These are phyloP conservation scores for Ustilago hordei DNA, from an alignment of 1,284 basidiomycete genomes.

Conservation along the genomic window DNA sequence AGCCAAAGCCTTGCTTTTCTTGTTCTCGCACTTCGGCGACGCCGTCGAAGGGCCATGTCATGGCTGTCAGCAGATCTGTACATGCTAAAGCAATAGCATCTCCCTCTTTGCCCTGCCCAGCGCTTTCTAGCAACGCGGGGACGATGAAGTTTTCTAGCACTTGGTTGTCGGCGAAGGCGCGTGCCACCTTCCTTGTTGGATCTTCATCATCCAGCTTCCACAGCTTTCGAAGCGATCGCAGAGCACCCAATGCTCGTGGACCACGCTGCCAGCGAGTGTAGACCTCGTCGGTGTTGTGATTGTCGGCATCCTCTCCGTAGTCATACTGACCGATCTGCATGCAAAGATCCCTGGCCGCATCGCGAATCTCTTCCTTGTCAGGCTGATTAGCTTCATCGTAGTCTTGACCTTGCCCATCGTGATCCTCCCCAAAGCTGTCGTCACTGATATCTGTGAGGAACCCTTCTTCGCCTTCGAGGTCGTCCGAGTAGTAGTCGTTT, in stretches of 20 bases:
- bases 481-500: constrained; percentile 54
- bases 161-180: constrained; percentile 63
- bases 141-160: constrained; percentile 66
- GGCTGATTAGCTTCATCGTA: constrained; percentile 41
- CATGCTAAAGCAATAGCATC: constrained; percentile 66
- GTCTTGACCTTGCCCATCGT: constrained; percentile 7
- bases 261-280: constrained; percentile 65
- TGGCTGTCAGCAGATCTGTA: constrained; percentile 66
- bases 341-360: constrained; percentile 60
- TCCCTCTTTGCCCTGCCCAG: constrained; percentile 52
- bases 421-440: constrained; percentile 27
- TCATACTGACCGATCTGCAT: constrained; percentile 67
- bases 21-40: constrained; percentile 61
- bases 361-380: constrained; percentile 52
- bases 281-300: constrained; percentile 14
- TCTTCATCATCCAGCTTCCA: constrained; percentile 68
- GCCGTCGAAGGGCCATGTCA: constrained; percentile 68
- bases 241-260: constrained; percentile 54
- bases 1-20: constrained; percentile 58
- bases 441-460: constrained; percentile 43
- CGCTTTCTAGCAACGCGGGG: constrained; percentile 65
- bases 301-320: constrained; percentile 44
- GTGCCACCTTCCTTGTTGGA: constrained; percentile 60
- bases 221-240: constrained; percentile 65
- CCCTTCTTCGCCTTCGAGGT: constrained; percentile 52